Evolutionary conservation across 169 alveolate species (phyloP).

Genomic region (Eimeria falciformis): DNA sequence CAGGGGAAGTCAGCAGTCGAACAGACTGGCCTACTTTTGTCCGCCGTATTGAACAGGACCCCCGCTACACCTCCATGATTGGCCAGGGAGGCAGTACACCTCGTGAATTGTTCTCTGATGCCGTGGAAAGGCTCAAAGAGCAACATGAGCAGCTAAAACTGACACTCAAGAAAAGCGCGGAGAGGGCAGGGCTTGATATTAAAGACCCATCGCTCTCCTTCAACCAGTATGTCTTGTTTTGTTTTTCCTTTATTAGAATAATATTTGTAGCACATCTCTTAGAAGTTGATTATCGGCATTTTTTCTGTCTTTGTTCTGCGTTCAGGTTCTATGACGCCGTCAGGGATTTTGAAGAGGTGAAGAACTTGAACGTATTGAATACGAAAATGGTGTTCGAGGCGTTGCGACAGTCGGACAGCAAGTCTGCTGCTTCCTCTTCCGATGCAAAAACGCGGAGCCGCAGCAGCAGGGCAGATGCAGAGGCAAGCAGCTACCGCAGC

Average conservation of each 20-base stretch:
- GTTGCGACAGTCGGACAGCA: neutral
- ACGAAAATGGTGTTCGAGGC: conserved; percentile 20
- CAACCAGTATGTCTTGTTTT: neutral
- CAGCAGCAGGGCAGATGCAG: neutral
- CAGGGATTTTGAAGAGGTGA: conserved; percentile 5
- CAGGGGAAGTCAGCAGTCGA: conserved; percentile 15
- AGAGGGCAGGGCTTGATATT: conserved; percentile 53
- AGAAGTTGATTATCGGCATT: no score
- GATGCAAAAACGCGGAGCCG: conserved; percentile 1
- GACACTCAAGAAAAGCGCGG: conserved; percentile 57
- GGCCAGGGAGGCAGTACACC: conserved; percentile 83
- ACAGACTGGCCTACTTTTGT: conserved; percentile 16
- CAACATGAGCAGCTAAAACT: conserved; percentile 78
- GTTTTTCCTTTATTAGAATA: no score
- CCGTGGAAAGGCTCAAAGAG: conserved; percentile 75
- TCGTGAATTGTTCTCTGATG: conserved; percentile 80
- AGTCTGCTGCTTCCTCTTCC: neutral
- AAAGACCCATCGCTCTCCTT: neutral
- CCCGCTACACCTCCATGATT: conserved; percentile 51
- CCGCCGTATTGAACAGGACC: neutral
- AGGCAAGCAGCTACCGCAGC: conserved; percentile 16
- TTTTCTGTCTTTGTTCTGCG: neutral
- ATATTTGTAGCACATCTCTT: no score
- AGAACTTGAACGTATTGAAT: neutral
- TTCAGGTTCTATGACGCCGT: neutral